phyloP scores from a whole-genome alignment of 768 basidiomycete species.

The Rhizopogon rudus region DNA sequence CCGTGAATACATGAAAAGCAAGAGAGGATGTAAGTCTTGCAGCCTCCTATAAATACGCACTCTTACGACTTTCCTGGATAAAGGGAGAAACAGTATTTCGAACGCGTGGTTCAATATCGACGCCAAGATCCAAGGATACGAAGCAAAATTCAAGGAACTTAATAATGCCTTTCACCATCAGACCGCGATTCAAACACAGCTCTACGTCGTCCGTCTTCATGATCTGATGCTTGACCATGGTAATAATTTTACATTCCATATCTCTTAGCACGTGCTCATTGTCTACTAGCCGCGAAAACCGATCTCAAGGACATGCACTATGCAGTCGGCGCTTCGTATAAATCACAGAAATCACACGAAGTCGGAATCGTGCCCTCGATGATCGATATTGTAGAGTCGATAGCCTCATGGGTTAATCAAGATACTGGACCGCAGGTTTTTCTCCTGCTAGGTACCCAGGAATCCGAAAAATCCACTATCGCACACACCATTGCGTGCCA shows the following conservation, averaged over 20 bases:
- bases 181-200: background rate
- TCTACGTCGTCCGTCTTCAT: background rate
- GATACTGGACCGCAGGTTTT: constrained; percentile 15
- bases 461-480: constrained; percentile 28
- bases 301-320: constrained; percentile 18
- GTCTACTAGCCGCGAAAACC: background rate
- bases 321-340: constrained; percentile 16
- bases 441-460: constrained; percentile 21
- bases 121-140: background rate
- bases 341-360: constrained; percentile 13
- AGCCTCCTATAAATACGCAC: background rate
- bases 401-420: constrained; percentile 13
- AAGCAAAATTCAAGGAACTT: constrained; percentile 1
- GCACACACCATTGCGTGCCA: constrained; percentile 24
- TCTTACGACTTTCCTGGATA: background rate
- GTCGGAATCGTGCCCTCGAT: constrained; percentile 8
- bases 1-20: constrained; percentile 17
- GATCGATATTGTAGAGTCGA: constrained; percentile 10
- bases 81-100: background rate
- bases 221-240: background rate
- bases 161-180: constrained; percentile 1
- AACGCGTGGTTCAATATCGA: background rate
- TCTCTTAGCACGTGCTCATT: background rate
- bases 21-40: constrained; percentile 14
- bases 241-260: background rate